A percentile compares a stretch with the other conserved stretches of the same genome.
phyloP scores from a whole-genome alignment of 345 rosid species.

The Anacardium occidentale region DNA sequence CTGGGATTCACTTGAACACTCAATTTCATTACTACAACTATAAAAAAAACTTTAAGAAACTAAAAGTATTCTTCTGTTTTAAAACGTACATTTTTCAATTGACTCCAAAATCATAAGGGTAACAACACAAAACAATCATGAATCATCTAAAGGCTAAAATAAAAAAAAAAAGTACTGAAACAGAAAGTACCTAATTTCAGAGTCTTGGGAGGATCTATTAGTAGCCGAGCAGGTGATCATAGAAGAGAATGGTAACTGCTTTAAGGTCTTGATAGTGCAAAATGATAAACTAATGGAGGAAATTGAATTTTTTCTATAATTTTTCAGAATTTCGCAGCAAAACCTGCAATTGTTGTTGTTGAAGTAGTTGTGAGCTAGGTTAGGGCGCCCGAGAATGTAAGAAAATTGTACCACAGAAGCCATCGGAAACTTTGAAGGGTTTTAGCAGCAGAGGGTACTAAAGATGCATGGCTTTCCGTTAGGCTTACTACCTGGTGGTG shows the following conservation, averaged over 20 bases:
- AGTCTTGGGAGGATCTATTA: slow-evolving; percentile 49
- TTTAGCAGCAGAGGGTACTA: not conserved
- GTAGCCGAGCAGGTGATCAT: slow-evolving; percentile 49
- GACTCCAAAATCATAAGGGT: no score
- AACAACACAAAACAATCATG: not conserved
- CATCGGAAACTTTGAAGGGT: slow-evolving; percentile 16
- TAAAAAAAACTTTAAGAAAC: no score
- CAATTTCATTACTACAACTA: no score
- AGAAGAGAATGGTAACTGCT: slow-evolving; percentile 20
- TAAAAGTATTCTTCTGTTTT: no score
- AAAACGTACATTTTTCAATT: not conserved
- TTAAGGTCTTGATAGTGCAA: slow-evolving; percentile 9
- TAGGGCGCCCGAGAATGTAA: slow-evolving; percentile 22
- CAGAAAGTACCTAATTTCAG: slow-evolving; percentile 56
- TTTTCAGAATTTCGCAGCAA: slow-evolving; percentile 15
- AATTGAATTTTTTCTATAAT: slow-evolving; percentile 9
- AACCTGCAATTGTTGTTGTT: slow-evolving; percentile 20
- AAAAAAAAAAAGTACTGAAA: not conserved
- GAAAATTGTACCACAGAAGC: slow-evolving; percentile 40
- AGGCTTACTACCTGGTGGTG: slow-evolving; percentile 1
- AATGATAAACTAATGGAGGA: slow-evolving; percentile 14
- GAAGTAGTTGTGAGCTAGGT: slow-evolving; percentile 10
- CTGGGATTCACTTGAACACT: no score
- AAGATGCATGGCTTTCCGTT: not conserved
- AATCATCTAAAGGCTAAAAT: not conserved